These are phyloP conservation scores for Claviceps cyperi DNA, from an alignment of 2,329 filamentous ascomycete genomes.

Conservation along the genomic window DNA sequence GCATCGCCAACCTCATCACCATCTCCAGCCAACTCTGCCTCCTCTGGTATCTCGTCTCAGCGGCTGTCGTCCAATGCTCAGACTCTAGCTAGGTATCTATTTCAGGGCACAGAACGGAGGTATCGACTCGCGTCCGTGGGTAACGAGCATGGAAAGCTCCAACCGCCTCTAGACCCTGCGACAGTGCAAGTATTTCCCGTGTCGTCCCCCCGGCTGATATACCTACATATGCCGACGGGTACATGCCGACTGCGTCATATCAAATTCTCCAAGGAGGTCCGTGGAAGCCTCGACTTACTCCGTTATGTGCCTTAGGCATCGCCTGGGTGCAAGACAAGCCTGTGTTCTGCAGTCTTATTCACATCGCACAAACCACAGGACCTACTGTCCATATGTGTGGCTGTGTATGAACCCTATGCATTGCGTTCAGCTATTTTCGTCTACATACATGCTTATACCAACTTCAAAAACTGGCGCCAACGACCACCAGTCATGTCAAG, in stretches of 20 bases:
- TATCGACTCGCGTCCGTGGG: background rate
- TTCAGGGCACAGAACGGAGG: background rate
- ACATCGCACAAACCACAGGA: too few relatives aligned
- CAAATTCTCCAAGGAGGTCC: background rate
- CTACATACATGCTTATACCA: too few relatives aligned
- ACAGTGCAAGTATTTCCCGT: background rate
- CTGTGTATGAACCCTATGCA: too few relatives aligned
- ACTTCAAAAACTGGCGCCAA: too few relatives aligned
- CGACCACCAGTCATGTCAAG: too few relatives aligned
- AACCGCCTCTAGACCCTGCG: background rate
- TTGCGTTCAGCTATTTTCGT: too few relatives aligned
- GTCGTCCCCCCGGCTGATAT: background rate
- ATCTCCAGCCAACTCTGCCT: background rate
- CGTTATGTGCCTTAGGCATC: too few relatives aligned
- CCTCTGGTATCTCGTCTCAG: background rate
- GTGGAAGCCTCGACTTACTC: too few relatives aligned
- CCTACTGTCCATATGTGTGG: too few relatives aligned
- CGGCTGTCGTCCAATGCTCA: background rate
- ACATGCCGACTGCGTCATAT: background rate
- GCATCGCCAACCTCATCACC: background rate
- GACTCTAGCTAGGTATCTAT: background rate
- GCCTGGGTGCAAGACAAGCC: too few relatives aligned
- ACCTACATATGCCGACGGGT: background rate
- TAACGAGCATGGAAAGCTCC: background rate
- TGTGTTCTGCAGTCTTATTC: too few relatives aligned